Evolutionary conservation across 345 rosid species (phyloP), one percentile per base, ranked within the genome.

Genomic region (Microcos paniculata): DNA sequence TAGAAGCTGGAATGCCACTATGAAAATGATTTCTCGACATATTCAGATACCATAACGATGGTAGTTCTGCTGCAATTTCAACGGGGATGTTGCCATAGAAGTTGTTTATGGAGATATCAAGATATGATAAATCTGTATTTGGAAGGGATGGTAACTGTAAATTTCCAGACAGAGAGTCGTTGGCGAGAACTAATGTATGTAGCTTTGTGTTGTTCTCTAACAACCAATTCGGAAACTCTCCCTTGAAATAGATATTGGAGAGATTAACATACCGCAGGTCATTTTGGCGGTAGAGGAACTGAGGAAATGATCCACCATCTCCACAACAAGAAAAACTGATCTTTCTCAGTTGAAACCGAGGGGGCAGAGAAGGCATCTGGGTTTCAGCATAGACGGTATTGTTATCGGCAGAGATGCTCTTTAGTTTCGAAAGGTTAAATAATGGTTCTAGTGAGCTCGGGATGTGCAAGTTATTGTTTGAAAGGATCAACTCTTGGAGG

Each of bases 1-100:
- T 16, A 0, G 76, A 75, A 6, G 76, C 6, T 1, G 85, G 85
- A 16, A 85, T 80, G 56, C 68, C 57, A 18, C 76, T 80, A 6
- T 2, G 2, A 3, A 73, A 48, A 3, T 5, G 10, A 62, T 76
- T 85, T 0, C 2, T 23, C 4, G 82, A 75, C 79, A 85, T 42
- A 13, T 74, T 63, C 7, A 85, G 16, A 4, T 0, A 2, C 0
- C 0, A 0, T 26, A 80, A 13, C 24, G 40, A 43, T 3, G 81
- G 84, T 2, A 80, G 40, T 2, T 19, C 3, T 2, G 52, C 16
- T 45, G 78, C 76, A 14, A 80, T 76, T 30, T 61, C 3, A 0
- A 4, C 0, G 2, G 77, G 84, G 71, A 85, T 69, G 11, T 2
- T 42, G 1, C 79, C 61, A 0, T 28, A 8, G 1, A 85, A 35